Evolutionary conservation across 106 monocot species (phyloP), one percentile per base, ranked within the genome.

Genomic region (Acorus calamus): DNA sequence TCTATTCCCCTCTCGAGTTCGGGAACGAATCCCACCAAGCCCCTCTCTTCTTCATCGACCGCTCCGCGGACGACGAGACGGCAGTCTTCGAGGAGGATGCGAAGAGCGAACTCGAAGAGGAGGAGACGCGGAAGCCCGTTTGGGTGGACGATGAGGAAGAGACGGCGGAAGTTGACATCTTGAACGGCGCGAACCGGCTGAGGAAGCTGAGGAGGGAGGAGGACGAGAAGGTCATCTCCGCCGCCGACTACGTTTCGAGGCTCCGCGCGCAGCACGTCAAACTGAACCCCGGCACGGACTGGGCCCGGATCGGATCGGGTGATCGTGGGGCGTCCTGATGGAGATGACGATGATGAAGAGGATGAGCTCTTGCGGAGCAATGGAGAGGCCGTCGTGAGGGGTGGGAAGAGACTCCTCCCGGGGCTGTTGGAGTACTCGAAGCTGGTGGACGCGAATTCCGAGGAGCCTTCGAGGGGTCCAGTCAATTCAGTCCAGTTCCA

Each of bases 401-500:
- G 76, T 28, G 59, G 49, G 41, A 71, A 58, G 0, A 89, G 76
- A 68, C 70, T 94, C 7, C 67, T 94, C 50, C 94, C 94, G 3
- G 86, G 86, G 14, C 42, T 79, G 9, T 62, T 94, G 47, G 94
- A 89, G 68, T 87, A 79, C 67, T 80, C 86, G 2, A 84, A 77
- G 63, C 77, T 94, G 59, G 63, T 80, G 55, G 79, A 94, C 80
- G 89, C 81, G 3, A 94, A 89, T 61, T 44, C 60, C 0, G 73
- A 79, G 65, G 89, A 89, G 14, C 78, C 78, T 4, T 89, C 89
- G 3, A 86, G 65, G 42, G 85, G 73, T 3, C 74, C 83, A 2
- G 75, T 93, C 11, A 86, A 87, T 52, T 86, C 94, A 7, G 84
- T 89, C 61, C 79, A 89, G 63, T 94, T 94, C 49, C 94, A 94